Conservation (phyloP, 345 rosid species). For the Eucalyptus regnans region DNA sequence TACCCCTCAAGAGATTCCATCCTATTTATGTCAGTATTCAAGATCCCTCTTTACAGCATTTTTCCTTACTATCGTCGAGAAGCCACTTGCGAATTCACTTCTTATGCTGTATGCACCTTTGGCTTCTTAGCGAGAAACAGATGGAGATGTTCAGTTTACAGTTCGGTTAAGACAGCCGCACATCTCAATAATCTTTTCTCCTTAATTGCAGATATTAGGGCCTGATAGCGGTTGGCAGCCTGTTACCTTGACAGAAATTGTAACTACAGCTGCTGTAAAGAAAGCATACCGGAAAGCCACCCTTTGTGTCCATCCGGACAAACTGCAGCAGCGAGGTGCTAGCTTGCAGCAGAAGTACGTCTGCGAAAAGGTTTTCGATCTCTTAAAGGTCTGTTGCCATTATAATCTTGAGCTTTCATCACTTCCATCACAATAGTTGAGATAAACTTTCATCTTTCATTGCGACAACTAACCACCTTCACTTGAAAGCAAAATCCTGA, state of each 20-base stretch:
- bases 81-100: not conserved
- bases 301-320: constrained; percentile 85
- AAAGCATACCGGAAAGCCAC: constrained; percentile 92
- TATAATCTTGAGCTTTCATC: not conserved
- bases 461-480: not conserved
- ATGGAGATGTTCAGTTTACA: not conserved
- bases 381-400: constrained; percentile 50
- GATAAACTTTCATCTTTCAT: not conserved
- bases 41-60: not conserved
- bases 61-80: not conserved
- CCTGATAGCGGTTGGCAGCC: constrained; percentile 95
- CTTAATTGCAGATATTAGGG: constrained; percentile 61
- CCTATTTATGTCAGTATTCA: not conserved
- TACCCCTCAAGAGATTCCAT: not conserved
- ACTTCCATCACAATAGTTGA: not conserved
- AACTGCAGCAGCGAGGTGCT: constrained; percentile 96
- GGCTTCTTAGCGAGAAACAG: not conserved
- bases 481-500: not conserved
- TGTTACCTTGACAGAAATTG: constrained; percentile 65
- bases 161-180: not conserved
- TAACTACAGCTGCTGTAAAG: constrained; percentile 61
- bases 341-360: constrained; percentile 78
- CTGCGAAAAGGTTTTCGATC: constrained; percentile 94
- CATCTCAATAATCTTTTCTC: not conserved
- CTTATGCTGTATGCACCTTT: not conserved